phyloP scores from a whole-genome alignment of 257 asterid genomes.

The Hygrophila difformis region DNA sequence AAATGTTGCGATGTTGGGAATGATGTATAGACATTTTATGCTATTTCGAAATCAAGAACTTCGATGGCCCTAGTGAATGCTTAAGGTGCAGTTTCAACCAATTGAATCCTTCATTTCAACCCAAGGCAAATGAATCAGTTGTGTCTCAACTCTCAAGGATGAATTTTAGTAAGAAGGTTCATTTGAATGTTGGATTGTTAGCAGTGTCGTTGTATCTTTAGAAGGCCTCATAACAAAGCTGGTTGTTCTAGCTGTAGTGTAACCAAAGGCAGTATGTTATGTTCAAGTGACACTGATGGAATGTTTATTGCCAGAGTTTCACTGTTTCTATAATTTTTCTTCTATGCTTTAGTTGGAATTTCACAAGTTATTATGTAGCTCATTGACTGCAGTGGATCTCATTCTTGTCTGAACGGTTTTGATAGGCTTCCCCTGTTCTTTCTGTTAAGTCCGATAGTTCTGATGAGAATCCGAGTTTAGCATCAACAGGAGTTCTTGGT shows the following conservation, averaged over 20 bases:
- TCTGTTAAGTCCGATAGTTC: conserved; percentile 43
- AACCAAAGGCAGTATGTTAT: background rate
- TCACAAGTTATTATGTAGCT: background rate
- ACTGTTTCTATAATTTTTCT: background rate
- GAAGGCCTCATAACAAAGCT: too few relatives aligned
- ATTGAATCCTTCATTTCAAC: too few relatives aligned
- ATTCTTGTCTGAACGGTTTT: conserved; percentile 13
- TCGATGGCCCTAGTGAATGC: too few relatives aligned
- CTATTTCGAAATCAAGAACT: too few relatives aligned
- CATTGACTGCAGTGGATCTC: background rate
- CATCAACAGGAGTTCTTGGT: conserved; percentile 17
- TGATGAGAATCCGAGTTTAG: conserved; percentile 40
- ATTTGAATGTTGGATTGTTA: background rate
- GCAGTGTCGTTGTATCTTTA: background rate
- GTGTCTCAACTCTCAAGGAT: background rate
- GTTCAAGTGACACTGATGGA: background rate
- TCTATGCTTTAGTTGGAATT: background rate
- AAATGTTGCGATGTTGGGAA: too few relatives aligned
- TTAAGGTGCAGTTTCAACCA: too few relatives aligned
- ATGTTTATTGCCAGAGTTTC: background rate
- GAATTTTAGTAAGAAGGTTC: background rate
- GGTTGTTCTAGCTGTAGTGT: too few relatives aligned
- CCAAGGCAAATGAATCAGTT: too few relatives aligned
- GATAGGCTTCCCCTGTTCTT: conserved; percentile 67
- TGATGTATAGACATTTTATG: too few relatives aligned